Percentiles rank a stretch among this genome's conserved stretches.
Conservation (phyloP, 2,329 filamentous ascomycete species). For the Microascus cirrosus region DNA sequence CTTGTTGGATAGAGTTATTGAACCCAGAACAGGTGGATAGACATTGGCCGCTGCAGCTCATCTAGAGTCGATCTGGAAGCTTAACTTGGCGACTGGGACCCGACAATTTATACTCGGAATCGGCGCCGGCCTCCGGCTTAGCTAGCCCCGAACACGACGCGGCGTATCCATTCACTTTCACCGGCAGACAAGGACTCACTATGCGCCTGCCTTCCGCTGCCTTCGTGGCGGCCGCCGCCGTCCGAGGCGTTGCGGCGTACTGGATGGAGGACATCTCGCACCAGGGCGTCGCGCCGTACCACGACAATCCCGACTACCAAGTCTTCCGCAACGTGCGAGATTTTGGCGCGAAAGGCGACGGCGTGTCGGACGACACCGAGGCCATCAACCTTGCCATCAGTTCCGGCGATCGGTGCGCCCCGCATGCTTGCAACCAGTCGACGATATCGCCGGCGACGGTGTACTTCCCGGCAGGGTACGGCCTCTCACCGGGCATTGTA, state of each 20-base stretch:
- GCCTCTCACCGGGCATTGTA: not conserved
- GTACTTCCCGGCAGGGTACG: constrained; percentile 24
- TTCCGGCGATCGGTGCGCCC: constrained; percentile 29
- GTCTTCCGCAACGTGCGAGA: constrained; percentile 37
- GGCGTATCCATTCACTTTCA: too few relatives aligned
- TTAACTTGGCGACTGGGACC: too few relatives aligned
- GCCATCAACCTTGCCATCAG: constrained; percentile 23
- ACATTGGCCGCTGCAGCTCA: too few relatives aligned
- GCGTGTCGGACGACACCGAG: constrained; percentile 21
- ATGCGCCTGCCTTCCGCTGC: constrained; percentile 1
- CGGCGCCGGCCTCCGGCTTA: too few relatives aligned
- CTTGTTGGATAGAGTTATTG: too few relatives aligned
- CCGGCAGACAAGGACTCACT: not conserved
- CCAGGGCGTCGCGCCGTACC: constrained; percentile 34
- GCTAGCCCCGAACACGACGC: too few relatives aligned
- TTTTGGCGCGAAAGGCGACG: constrained; percentile 27
- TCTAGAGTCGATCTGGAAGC: too few relatives aligned
- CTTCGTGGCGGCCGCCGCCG: constrained; percentile 6
- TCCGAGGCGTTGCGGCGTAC: constrained; percentile 14
- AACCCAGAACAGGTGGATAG: too few relatives aligned
- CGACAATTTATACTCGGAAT: too few relatives aligned
- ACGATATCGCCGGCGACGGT: constrained; percentile 24
- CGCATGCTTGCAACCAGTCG: constrained; percentile 11
- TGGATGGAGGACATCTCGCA: constrained; percentile 34
- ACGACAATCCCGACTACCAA: constrained; percentile 25